Percentiles rank a stretch among this genome's conserved stretches.
These are phyloP conservation scores for Lactarius tabidus DNA, from an alignment of 768 basidiomycete species.

Conservation along the genomic window DNA sequence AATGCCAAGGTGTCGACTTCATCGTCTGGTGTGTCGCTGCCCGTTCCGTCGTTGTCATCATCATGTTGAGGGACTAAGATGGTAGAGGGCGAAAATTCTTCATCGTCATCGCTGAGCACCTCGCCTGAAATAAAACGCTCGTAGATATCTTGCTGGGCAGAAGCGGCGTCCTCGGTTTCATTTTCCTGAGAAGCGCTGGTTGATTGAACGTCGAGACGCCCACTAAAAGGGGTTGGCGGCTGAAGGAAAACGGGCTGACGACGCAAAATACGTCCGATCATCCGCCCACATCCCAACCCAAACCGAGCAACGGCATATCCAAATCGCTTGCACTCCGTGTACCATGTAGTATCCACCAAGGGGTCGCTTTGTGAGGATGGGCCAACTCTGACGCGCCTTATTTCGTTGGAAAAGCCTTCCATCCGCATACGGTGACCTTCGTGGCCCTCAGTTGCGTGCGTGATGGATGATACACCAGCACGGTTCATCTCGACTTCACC, in stretches of 20 bases:
- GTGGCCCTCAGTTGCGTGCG: constrained; percentile 30
- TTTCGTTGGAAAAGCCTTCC: constrained; percentile 49
- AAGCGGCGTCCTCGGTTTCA: constrained; percentile 24
- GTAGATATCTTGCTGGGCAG: constrained; percentile 43
- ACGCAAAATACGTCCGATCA: constrained; percentile 19
- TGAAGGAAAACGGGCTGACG: constrained; percentile 13
- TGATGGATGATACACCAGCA: constrained; percentile 40
- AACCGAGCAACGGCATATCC: constrained; percentile 13
- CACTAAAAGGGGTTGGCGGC: background rate
- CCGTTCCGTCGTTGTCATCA: constrained; percentile 17
- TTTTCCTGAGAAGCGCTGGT: background rate
- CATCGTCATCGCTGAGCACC: constrained; percentile 46
- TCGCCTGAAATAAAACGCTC: constrained; percentile 59
- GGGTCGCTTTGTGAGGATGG: constrained; percentile 37
- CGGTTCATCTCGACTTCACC: constrained; percentile 40
- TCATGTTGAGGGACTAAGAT: constrained; percentile 15
- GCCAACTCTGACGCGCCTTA: constrained; percentile 39
- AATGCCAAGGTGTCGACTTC: constrained; percentile 40
- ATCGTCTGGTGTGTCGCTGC: constrained; percentile 21
- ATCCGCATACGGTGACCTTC: constrained; percentile 29
- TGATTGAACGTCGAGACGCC: background rate
- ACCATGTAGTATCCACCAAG: constrained; percentile 41
- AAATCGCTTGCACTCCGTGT: constrained; percentile 34
- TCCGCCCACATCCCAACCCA: constrained; percentile 16
- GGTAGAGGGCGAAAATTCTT: constrained; percentile 33